Conservation (phyloP, 768 basidiomycete genomes). For the Daedaleopsis sinensis region DNA sequence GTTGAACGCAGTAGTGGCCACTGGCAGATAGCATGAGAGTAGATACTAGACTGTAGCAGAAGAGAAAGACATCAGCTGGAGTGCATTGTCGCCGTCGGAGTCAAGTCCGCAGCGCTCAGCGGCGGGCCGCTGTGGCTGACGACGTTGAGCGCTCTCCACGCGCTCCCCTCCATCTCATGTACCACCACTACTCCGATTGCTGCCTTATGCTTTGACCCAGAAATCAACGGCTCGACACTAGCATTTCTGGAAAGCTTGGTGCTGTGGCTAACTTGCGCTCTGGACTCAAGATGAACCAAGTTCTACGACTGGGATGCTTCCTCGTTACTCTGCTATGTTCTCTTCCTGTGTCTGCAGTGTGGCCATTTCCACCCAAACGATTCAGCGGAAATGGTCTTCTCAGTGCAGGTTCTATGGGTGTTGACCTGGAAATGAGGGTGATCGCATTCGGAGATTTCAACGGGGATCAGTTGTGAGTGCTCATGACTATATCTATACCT, state of each 20-base stretch:
- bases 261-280: neutral
- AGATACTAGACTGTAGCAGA: no score
- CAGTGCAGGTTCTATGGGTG: slow-evolving; percentile 77
- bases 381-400: slow-evolving; percentile 83
- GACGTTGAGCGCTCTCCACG: neutral
- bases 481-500: neutral
- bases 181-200: neutral
- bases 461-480: slow-evolving; percentile 88
- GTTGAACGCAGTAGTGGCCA: no score
- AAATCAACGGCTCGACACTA: neutral
- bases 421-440: slow-evolving; percentile 71
- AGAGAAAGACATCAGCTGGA: no score
- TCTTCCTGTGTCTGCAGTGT: slow-evolving; percentile 40
- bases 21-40: no score
- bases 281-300: neutral
- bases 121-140: neutral
- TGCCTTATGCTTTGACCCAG: neutral
- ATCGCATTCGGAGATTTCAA: slow-evolving; percentile 95
- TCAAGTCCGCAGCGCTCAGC: neutral
- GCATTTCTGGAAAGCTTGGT: no score
- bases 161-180: neutral
- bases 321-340: neutral
- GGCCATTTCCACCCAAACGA: slow-evolving; percentile 89
- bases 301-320: neutral
- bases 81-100: neutral